Evolutionary conservation across 208 protist genomes (phyloP), one percentile per base, ranked within the genome.

Genomic region (Porcisia deanei): DNA sequence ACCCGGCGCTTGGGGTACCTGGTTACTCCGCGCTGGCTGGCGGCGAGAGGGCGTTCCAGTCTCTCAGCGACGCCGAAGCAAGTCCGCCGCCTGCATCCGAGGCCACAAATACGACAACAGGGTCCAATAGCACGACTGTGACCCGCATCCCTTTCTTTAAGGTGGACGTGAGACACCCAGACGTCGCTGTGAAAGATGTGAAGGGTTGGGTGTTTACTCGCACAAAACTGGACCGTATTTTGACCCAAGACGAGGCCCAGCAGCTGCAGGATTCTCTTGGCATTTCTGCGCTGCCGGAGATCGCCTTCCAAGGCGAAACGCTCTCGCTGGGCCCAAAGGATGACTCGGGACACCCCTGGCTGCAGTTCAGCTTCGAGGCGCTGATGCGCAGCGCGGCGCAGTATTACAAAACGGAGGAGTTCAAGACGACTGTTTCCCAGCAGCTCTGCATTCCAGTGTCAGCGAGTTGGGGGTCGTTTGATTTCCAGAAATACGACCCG

Each of bases 281-380:
- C 61, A 85, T 95, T 47, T 67, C 67, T 14, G 76, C 90, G 10
- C 80, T 96, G 25, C 92, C 92, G 0, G 90, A 96, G 75, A 93
- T 96, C 37, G 80, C 80, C 18, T 95, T 94, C 66, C 81, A 79
- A 3, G 76, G 84, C 61, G 95, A 96, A 71, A 86, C 87, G 47
- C 81, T 96, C n/a, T n/a, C 61, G 7, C 84, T 94, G 41, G 69
- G 47, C 4, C 71, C 60, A 0, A 77, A 71, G 54, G 41, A 37
- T 12, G 58, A 75, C 18, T 64, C 60, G 45, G 71, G 71, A 14
- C 22, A 68, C n/a, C 83, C 83, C 41, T 76, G 92, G 63, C 55
- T 97, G 47, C 59, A 69, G 20, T 95, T 97, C 72, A 78, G 82
- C 65, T 55, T 90, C 25, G 70, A 79, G 22, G 76, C 85, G 6